phyloP scores from a whole-genome alignment of 306 rosid genomes.

The Dryas octopetala region DNA sequence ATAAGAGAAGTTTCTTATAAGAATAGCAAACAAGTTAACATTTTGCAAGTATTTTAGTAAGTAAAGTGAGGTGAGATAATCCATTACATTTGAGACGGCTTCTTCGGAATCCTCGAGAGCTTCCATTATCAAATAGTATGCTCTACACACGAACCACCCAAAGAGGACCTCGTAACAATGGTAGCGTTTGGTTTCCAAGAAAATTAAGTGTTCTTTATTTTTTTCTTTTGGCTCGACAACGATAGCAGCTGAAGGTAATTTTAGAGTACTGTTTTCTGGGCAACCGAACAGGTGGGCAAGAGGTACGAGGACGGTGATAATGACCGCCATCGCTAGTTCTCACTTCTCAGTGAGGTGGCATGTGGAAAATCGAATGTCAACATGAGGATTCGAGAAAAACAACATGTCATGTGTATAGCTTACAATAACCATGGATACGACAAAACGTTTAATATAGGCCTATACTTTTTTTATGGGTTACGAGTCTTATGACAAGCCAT shows the following conservation, averaged over 20 bases:
- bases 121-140: slow-evolving; percentile 6
- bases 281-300: not conserved
- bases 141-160: not conserved
- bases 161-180: not conserved
- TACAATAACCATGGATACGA: too few species aligned
- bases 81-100: slow-evolving; percentile 5
- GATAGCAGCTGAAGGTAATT: not conserved
- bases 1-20: not conserved
- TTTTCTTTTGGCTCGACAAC: too few species aligned
- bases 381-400: not conserved
- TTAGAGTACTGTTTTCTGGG: not conserved
- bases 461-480: too few species aligned
- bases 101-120: slow-evolving; percentile 17
- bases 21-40: not conserved
- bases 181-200: not conserved
- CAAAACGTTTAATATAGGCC: too few species aligned
- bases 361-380: not conserved
- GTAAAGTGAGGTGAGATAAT: slow-evolving; percentile 4
- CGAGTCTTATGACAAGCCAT: too few species aligned
- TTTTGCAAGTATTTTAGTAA: not conserved
- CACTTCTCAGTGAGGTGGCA: slow-evolving; percentile 4
- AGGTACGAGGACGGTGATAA: not conserved
- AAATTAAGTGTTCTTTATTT: not conserved
- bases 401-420: not conserved
- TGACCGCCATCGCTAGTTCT: not conserved